Conservation (phyloP, 148 eudicot species). For the Diospyros lotus region DNA sequence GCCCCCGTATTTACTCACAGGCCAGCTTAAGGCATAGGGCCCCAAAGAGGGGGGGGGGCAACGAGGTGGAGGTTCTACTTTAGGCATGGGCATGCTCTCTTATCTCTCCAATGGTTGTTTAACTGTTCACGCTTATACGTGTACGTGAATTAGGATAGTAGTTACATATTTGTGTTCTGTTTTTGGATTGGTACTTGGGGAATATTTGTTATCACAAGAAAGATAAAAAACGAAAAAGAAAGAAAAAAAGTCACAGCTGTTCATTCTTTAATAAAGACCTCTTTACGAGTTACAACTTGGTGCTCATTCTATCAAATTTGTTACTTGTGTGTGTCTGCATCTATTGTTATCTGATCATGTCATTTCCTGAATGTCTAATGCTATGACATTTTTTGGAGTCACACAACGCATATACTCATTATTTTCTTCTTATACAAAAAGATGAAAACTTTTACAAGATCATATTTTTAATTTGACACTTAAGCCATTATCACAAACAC, state of each 20-base stretch:
- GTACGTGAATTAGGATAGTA: no score
- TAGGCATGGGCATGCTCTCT: constrained; percentile 54
- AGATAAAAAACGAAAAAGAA: neutral
- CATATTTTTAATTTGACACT: no score
- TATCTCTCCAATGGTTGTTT: no score
- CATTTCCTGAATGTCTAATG: neutral
- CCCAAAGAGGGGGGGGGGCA: constrained; percentile 2
- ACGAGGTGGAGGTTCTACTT: constrained; percentile 66
- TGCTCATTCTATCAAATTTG: no score
- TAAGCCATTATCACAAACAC: no score
- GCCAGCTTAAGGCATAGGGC: no score
- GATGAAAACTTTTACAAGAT: no score
- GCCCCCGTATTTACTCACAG: no score
- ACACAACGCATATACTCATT: no score
- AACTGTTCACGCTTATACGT: neutral
- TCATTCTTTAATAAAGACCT: neutral
- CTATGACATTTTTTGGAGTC: no score
- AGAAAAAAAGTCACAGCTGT: neutral
- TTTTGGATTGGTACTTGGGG: neutral
- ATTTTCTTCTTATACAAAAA: no score
- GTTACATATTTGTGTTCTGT: neutral
- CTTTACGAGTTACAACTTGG: no score
- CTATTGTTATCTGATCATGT: neutral
- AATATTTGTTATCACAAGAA: neutral
- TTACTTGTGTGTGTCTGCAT: neutral